Evolutionary conservation across 805 yeast species (phyloP).

Genomic region (Yarrowia keelungensis): DNA sequence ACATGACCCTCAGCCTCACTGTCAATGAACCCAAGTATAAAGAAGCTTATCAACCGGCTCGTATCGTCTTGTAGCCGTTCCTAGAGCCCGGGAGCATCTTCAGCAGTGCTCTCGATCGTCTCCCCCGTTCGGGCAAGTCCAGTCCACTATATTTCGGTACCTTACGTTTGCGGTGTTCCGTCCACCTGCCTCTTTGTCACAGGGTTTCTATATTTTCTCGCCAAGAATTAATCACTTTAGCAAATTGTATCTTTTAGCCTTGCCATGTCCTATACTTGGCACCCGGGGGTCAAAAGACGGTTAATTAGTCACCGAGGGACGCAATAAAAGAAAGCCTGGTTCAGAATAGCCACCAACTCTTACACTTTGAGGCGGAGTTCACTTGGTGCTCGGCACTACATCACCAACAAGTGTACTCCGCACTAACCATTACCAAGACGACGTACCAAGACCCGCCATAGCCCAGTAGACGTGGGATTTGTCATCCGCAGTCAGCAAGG

Average conservation of each 20-base stretch:
- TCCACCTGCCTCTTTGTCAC: conserved; percentile 15
- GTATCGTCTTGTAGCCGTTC: background rate
- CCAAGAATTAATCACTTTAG: conserved; percentile 23
- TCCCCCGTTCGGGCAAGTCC: background rate
- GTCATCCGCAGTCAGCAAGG: too few relatives aligned
- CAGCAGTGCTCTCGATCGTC: too few relatives aligned
- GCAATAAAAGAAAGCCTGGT: too few relatives aligned
- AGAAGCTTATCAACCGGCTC: conserved; percentile 16
- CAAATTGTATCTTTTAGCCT: conserved; percentile 8
- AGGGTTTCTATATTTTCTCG: background rate
- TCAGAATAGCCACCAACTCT: background rate
- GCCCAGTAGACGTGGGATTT: too few relatives aligned
- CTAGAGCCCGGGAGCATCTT: too few relatives aligned
- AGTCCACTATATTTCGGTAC: background rate
- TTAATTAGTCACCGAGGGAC: conserved; percentile 14
- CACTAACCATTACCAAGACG: background rate
- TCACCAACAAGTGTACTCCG: background rate
- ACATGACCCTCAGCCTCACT: conserved; percentile 38
- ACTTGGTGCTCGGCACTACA: background rate
- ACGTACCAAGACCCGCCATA: too few relatives aligned
- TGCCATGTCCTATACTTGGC: conserved; percentile 15
- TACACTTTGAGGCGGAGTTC: background rate
- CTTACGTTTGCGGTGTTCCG: conserved; percentile 2
- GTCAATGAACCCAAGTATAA: conserved; percentile 28
- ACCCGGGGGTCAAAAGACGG: conserved; percentile 1